These are phyloP conservation scores for Helotiales sp. DNA, from an alignment of 2,329 filamentous ascomycete species.

Conservation along the genomic window DNA sequence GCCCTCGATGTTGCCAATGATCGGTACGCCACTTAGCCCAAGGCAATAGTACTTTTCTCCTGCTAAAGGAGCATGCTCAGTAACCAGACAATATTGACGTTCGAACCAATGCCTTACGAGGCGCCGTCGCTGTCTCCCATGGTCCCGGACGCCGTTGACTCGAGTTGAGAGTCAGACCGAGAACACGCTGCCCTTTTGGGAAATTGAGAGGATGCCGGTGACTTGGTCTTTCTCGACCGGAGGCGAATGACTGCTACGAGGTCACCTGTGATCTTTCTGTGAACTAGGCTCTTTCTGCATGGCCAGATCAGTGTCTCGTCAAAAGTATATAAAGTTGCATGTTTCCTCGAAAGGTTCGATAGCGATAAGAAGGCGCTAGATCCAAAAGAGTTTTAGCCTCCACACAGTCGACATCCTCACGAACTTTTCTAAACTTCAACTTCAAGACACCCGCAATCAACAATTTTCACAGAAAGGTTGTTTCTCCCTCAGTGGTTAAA, in stretches of 20 bases:
- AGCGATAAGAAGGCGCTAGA: neutral
- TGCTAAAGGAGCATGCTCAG: no score
- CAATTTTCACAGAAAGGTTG: constrained; percentile 78
- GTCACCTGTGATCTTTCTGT: neutral
- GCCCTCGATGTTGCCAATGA: no score
- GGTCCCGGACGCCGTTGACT: no score
- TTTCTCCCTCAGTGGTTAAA: constrained; percentile 99
- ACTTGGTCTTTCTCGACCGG: neutral
- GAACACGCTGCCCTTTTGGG: neutral
- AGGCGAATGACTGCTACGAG: neutral
- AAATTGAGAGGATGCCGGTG: neutral
- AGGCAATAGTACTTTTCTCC: no score
- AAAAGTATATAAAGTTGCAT: neutral
- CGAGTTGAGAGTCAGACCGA: neutral
- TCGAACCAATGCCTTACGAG: no score
- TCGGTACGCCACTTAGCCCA: no score
- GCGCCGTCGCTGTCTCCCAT: no score
- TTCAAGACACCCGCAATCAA: constrained; percentile 14
- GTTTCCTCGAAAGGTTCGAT: neutral
- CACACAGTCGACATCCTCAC: neutral
- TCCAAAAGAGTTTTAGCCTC: neutral
- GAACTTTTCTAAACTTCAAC: constrained; percentile 11
- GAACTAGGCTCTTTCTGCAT: neutral
- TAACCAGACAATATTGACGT: no score
- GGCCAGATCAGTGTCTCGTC: neutral